Conservation (phyloP, 805 yeast genomes). For the Candida peoriensis region DNA sequence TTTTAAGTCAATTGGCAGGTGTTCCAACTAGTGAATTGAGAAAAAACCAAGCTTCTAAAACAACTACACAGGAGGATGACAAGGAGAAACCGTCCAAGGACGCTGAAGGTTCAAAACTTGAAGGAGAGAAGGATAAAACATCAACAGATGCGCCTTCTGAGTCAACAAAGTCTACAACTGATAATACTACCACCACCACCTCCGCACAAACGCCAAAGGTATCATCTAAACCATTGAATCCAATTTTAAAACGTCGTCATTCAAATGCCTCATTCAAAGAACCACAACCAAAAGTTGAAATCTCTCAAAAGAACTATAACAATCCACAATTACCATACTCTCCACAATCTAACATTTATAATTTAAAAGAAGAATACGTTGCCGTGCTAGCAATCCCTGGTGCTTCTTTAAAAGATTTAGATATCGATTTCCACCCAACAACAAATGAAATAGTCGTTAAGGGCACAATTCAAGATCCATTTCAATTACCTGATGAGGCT, state of each 20-base stretch:
- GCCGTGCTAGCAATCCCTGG: conserved; percentile 56
- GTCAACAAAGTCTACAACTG: background rate
- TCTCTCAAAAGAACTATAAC: conserved; percentile 21
- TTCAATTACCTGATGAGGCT: conserved; percentile 5
- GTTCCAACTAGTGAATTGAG: background rate
- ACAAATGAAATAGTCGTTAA: conserved; percentile 47
- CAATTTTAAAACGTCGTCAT: conserved; percentile 19
- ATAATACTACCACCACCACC: background rate
- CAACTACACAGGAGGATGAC: background rate
- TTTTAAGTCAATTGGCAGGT: background rate
- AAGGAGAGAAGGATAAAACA: background rate
- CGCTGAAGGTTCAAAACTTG: background rate
- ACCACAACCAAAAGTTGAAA: conserved; percentile 25
- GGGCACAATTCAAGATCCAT: conserved; percentile 34
- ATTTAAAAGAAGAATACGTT: conserved; percentile 38
- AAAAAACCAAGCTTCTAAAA: background rate
- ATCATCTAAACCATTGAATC: conserved; percentile 5
- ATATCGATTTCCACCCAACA: conserved; percentile 55
- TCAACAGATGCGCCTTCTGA: background rate
- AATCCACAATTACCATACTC: conserved; percentile 42
- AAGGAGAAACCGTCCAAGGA: no score
- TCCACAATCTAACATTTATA: conserved; percentile 57
- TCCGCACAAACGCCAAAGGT: conserved; percentile 3
- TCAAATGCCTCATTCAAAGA: conserved; percentile 17
- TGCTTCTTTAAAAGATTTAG: conserved; percentile 45